phyloP scores from a whole-genome alignment of 148 eudicot genomes.

The Diospyros kaki region DNA sequence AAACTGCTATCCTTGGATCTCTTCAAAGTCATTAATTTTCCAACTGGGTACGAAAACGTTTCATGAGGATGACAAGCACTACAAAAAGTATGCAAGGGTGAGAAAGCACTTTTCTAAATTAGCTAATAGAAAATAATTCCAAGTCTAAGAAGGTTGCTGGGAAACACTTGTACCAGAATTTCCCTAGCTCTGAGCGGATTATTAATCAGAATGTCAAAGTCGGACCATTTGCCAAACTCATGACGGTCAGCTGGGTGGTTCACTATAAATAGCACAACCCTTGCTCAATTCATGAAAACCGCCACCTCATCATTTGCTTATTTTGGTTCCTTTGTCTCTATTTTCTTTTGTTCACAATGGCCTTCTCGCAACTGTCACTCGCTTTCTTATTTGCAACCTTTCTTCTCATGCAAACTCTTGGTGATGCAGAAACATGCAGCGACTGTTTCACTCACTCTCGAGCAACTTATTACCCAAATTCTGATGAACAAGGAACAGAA shows the following conservation, averaged over 20 bases:
- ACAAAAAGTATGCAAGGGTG: not conserved
- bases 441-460: conserved; percentile 57
- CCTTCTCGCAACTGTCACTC: conserved; percentile 18
- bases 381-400: conserved; percentile 16
- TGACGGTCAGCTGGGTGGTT: not conserved
- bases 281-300: conserved; percentile 17
- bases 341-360: conserved; percentile 24
- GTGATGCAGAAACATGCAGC: conserved; percentile 43
- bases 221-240: conserved; percentile 8
- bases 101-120: too few relatives aligned
- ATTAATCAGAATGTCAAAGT: conserved; percentile 11
- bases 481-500: conserved; percentile 57
- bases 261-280: conserved; percentile 23
- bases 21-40: not conserved
- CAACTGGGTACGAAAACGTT: not conserved
- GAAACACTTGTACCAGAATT: not conserved
- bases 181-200: not conserved
- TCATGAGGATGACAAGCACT: not conserved
- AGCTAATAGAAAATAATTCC: not conserved
- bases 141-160: conserved; percentile 25
- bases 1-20: not conserved
- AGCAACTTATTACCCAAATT: conserved; percentile 56
- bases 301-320: conserved; percentile 1
- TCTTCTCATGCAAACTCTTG: conserved; percentile 24
- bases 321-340: not conserved